phyloP scores from a whole-genome alignment of 257 asterid species.

The Salvia miltiorrhiza region DNA sequence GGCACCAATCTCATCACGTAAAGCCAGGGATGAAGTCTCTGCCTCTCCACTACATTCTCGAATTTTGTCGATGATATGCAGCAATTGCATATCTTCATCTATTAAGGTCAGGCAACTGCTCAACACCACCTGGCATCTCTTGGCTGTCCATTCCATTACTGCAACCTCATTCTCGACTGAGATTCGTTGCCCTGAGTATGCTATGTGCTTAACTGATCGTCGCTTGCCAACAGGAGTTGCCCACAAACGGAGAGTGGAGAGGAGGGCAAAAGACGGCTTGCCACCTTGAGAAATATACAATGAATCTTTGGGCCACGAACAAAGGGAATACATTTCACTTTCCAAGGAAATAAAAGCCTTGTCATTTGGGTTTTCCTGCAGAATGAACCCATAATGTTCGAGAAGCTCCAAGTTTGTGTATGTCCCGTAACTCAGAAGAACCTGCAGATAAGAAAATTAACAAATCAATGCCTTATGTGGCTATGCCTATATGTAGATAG shows the following conservation, averaged over 20 bases:
- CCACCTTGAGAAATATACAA: conserved; percentile 68
- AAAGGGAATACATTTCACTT: conserved; percentile 57
- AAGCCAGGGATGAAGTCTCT: conserved; percentile 18
- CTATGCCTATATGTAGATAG: not conserved
- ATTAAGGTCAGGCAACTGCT: conserved; percentile 38
- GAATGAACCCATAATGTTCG: conserved; percentile 87
- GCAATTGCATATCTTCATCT: conserved; percentile 55
- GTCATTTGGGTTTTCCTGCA: conserved; percentile 70
- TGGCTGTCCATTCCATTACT: conserved; percentile 47
- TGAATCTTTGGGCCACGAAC: conserved; percentile 68
- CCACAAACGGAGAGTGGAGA: conserved; percentile 71
- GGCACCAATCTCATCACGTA: conserved; percentile 37
- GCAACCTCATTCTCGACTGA: conserved; percentile 56
- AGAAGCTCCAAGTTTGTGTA: conserved; percentile 94
- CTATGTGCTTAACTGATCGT: conserved; percentile 49
- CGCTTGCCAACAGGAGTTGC: conserved; percentile 61
- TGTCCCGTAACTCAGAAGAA: conserved; percentile 90
- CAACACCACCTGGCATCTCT: conserved; percentile 42
- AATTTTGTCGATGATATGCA: conserved; percentile 33
- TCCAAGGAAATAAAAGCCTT: conserved; percentile 70
- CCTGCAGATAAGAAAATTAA: conserved; percentile 36
- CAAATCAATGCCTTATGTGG: not conserved
- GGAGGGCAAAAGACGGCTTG: conserved; percentile 69
- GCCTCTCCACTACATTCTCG: conserved; percentile 21
- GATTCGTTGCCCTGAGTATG: conserved; percentile 54